Evolutionary conservation across 441 rosid genomes (phyloP).

Genomic region (Aquilaria agallochum): DNA sequence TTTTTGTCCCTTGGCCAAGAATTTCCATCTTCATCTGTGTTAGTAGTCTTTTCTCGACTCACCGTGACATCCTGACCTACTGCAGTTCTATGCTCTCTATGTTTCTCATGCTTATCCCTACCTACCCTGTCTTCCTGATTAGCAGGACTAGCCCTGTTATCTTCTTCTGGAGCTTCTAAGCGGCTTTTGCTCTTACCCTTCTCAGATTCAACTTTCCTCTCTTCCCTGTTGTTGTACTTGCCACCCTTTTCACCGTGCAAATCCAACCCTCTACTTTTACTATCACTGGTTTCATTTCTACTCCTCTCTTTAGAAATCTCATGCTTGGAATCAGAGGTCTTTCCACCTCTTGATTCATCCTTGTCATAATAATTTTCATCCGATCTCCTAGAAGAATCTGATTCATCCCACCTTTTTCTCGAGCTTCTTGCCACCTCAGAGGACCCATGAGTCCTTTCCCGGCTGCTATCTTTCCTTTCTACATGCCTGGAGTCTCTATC

Average conservation of each 20-base stretch:
- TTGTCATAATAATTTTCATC: conserved; percentile 50
- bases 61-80: conserved; percentile 48
- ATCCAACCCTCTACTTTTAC: conserved; percentile 47
- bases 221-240: conserved; percentile 59
- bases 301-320: conserved; percentile 53
- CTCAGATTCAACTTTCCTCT: conserved; percentile 50
- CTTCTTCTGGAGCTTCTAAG: conserved; percentile 61
- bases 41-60: conserved; percentile 44
- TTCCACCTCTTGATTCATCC: conserved; percentile 53
- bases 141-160: conserved; percentile 56
- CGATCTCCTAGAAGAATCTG: conserved; percentile 38
- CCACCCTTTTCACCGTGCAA: conserved; percentile 48
- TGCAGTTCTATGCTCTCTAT: conserved; percentile 50
- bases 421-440: conserved; percentile 56
- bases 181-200: conserved; percentile 50
- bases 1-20: conserved; percentile 45
- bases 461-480: conserved; percentile 65
- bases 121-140: conserved; percentile 45
- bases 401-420: conserved; percentile 90
- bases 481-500: conserved; percentile 63
- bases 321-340: conserved; percentile 57
- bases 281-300: conserved; percentile 57
- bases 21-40: conserved; percentile 61
- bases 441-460: conserved; percentile 74
- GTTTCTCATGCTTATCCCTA: conserved; percentile 55